A percentile compares a stretch with the other conserved stretches of the same genome.
phyloP scores from a whole-genome alignment of 176 grass and related monocot species.

The Alopecurus myosuroides region DNA sequence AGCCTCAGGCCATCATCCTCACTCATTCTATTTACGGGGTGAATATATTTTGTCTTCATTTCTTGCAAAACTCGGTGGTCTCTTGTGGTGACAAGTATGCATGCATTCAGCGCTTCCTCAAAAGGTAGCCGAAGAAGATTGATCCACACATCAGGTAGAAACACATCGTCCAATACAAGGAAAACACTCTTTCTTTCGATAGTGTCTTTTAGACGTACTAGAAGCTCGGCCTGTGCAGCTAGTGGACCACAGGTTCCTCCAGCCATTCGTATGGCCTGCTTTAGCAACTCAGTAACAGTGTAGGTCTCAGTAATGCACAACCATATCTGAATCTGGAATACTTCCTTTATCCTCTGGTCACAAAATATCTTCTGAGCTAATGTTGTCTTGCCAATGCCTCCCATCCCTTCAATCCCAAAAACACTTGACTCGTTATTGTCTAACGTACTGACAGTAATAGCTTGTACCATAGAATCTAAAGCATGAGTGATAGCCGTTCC shows the following conservation, averaged over 20 bases:
- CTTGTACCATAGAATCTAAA: constrained; percentile 10
- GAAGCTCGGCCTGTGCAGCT: background rate
- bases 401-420: constrained; percentile 19
- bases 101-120: background rate
- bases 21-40: constrained; percentile 14
- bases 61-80: background rate
- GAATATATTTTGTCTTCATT: constrained; percentile 20
- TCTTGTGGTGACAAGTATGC: constrained; percentile 35
- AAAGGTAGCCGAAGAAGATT: constrained; percentile 10
- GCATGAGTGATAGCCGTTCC: background rate
- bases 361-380: constrained; percentile 41
- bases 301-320: constrained; percentile 29
- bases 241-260: background rate
- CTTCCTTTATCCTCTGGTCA: constrained; percentile 1
- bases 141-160: constrained; percentile 22
- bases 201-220: background rate
- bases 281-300: constrained; percentile 13
- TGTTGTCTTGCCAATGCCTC: constrained; percentile 52
- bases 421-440: background rate
- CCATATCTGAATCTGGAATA: constrained; percentile 33
- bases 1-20: background rate
- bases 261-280: constrained; percentile 13
- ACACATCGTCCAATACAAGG: constrained; percentile 35
- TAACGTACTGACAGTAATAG: background rate
- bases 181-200: constrained; percentile 20